Evolutionary conservation across 495 filamentous ascomycete species (phyloP).

Genomic region (Lentithecium fluviatile): DNA sequence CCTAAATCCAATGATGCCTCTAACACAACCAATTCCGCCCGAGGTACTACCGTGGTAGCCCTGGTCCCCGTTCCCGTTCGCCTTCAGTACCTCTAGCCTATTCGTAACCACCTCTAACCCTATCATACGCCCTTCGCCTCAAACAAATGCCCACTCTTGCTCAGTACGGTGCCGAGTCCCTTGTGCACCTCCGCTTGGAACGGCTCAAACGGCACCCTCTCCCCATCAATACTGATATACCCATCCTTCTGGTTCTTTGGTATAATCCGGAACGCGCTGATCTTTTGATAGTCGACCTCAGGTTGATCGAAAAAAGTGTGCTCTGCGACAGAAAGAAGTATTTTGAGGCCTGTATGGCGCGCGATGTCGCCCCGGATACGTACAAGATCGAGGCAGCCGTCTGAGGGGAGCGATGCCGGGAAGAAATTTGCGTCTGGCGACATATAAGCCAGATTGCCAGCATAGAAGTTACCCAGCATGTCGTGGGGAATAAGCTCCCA

Average conservation of each 20-base stretch:
- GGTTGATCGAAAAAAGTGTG: slow-evolving; percentile 75
- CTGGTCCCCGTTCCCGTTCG: too few relatives aligned
- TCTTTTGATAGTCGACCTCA: slow-evolving; percentile 76
- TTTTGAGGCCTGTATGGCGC: slow-evolving; percentile 59
- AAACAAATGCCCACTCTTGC: slow-evolving; percentile 66
- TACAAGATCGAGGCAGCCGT: slow-evolving; percentile 83
- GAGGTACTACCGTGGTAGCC: too few relatives aligned
- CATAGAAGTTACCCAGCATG: slow-evolving; percentile 88
- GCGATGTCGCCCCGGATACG: slow-evolving; percentile 74
- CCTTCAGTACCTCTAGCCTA: too few relatives aligned
- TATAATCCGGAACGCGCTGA: slow-evolving; percentile 76
- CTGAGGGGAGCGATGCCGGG: slow-evolving; percentile 75
- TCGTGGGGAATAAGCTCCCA: slow-evolving; percentile 72
- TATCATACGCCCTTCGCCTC: slow-evolving; percentile 53
- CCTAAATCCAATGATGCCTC: too few relatives aligned
- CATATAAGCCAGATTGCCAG: slow-evolving; percentile 94
- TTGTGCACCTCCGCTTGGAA: slow-evolving; percentile 89
- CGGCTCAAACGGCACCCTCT: slow-evolving; percentile 76
- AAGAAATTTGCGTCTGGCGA: slow-evolving; percentile 86
- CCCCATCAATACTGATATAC: slow-evolving; percentile 93
- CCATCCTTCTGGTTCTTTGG: slow-evolving; percentile 66
- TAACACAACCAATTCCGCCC: too few relatives aligned
- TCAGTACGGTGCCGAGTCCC: slow-evolving; percentile 80
- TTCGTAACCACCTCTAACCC: not conserved
- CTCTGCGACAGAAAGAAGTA: slow-evolving; percentile 67